Percentiles rank a stretch among this genome's conserved stretches.
Conservation (phyloP, 805 yeast genomes). For the Yarrowia hollandica region DNA sequence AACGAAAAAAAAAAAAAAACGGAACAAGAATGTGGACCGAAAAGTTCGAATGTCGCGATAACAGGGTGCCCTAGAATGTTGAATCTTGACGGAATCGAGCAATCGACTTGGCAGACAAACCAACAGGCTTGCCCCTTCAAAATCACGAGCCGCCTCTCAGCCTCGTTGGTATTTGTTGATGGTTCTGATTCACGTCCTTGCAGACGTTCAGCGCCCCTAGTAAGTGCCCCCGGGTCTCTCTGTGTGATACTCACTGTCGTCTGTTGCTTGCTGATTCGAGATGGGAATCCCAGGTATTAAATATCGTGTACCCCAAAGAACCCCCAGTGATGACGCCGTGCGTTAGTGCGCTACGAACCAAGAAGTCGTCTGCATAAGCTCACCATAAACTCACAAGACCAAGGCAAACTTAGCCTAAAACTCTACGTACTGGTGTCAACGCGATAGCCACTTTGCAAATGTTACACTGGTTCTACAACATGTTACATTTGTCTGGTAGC, state of each 20-base stretch:
- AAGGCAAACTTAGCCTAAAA: conserved; percentile 5
- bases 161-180: no score
- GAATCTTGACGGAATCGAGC: no score
- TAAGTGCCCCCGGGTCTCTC: neutral
- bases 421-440: neutral
- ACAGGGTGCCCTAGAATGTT: no score
- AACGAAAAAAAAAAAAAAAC: neutral
- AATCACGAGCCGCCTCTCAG: no score
- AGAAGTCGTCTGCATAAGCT: conserved; percentile 2
- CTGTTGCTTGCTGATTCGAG: neutral
- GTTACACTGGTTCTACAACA: neutral
- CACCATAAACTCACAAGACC: conserved; percentile 24
- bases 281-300: neutral
- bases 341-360: conserved; percentile 11
- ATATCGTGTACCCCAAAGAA: conserved; percentile 4
- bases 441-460: conserved; percentile 19
- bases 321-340: conserved; percentile 22
- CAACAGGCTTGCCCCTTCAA: no score
- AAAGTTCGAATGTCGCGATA: neutral
- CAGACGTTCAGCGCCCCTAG: neutral
- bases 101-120: no score
- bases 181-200: no score
- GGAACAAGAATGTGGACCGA: neutral
- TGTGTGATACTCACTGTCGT: conserved; percentile 2
- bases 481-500: conserved; percentile 9